A percentile compares a stretch with the other conserved stretches of the same genome.
These are phyloP conservation scores for Cunninghamia lanceolata DNA, from an alignment of 75 land plant species.

Conservation along the genomic window DNA sequence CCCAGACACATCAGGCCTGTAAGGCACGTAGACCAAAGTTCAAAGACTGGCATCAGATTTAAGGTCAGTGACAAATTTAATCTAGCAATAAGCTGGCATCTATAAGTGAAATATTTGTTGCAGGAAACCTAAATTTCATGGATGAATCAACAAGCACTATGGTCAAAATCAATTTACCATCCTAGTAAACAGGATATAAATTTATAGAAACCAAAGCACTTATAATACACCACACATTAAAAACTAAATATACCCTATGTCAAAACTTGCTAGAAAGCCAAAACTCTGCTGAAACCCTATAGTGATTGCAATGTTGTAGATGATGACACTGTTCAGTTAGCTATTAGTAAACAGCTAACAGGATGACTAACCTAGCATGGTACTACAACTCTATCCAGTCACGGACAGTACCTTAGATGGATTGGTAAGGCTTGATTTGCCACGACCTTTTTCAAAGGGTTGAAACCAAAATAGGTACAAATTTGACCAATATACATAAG, in stretches of 20 bases:
- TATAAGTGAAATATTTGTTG: not conserved
- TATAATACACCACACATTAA: not conserved
- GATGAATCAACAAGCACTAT: not conserved
- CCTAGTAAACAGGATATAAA: not conserved
- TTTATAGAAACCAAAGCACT: not conserved
- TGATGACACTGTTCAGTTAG: not conserved
- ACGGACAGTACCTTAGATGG: not conserved
- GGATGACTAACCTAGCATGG: not conserved
- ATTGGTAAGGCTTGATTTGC: not conserved
- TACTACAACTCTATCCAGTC: not conserved
- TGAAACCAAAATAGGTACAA: not conserved
- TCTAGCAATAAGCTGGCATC: not conserved
- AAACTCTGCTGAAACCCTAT: not conserved
- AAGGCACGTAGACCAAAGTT: too few relatives aligned
- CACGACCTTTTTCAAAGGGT: not conserved
- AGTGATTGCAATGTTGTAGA: not conserved
- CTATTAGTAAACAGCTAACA: not conserved
- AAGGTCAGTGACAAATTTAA: not conserved
- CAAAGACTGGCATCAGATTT: not conserved
- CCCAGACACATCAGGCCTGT: not conserved
- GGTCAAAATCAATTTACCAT: not conserved
- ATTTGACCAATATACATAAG: not conserved
- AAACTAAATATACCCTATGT: not conserved
- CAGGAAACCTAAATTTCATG: not conserved
- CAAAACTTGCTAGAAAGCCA: not conserved